Base-by-base conservation (phyloP, 106 monocot species). In the Triglochin maritima region DNA sequence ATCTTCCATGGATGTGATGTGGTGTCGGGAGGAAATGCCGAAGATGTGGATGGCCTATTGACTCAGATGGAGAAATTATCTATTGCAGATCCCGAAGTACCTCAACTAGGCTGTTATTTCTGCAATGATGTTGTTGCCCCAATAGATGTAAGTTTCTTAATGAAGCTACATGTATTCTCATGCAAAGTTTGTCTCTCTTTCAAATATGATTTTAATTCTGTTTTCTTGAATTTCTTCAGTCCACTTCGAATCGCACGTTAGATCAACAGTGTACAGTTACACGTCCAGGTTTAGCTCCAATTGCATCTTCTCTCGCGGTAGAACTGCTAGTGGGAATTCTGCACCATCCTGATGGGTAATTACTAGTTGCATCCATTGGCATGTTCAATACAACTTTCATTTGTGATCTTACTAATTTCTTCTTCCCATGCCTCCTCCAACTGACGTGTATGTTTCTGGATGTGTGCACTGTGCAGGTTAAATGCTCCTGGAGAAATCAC, bases 241-340 rank as follows among this genome's bases (percentile, higher is more conserved):
- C 98, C 49, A 81, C 86, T 59, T 86, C 92, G 10, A 98, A 92
- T 67, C 83, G 92, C 45, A 86, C 98, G n/a, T 68, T 98, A 73
- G 98, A 98, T 67, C 98, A 98, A 66, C 98, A 98, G 67, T 98
- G 98, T 50, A 98, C 92, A 51, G 98, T 98, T 53, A 92, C 98
- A 75, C 79, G 98, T 6, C 98, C 98, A 47, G 98, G 88, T 17
- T 67, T 92, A 14, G 92, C 98, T 56, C 86, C 92, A 6, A 86
- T 98, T 61, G 29, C 44, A 61, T 41, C 17, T 60, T 3, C 62
- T 62, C 62, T 62, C 46, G 62, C 46, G 4, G 98, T 92, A 3
- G 98, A 98, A 60, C 67, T 98, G 45, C 68, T 98, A 44, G 86
- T 89, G 52, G 85, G 88, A 50, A 72, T 98, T 76, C 68, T 98